phyloP scores from a whole-genome alignment of 306 rosid species.

The Alnus glutinosa region DNA sequence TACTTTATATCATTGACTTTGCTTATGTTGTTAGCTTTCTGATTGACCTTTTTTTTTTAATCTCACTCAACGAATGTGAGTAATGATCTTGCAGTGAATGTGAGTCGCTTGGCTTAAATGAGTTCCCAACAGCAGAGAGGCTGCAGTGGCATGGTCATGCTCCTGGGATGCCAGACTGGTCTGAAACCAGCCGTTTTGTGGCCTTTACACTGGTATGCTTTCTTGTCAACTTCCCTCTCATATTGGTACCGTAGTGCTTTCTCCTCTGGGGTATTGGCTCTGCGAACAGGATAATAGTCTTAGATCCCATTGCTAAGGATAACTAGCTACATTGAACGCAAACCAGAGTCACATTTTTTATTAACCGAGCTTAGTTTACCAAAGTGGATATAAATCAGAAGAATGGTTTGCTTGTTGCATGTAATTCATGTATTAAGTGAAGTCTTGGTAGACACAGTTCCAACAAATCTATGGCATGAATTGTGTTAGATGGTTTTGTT shows the following conservation, averaged over 20 bases:
- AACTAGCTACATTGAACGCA: not conserved
- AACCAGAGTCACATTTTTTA: not conserved
- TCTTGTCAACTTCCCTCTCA: constrained; percentile 19
- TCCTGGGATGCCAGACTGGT: constrained; percentile 88
- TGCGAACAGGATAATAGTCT: not conserved
- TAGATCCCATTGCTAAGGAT: not conserved
- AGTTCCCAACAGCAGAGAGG: constrained; percentile 87
- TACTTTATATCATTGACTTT: not conserved
- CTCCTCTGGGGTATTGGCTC: not conserved
- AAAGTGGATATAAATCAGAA: not conserved
- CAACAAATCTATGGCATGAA: not conserved
- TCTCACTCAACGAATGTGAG: constrained; percentile 13
- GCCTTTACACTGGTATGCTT: constrained; percentile 77
- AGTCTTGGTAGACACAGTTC: not conserved
- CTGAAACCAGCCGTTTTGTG: constrained; percentile 81
- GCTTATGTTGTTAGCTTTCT: constrained; percentile 9
- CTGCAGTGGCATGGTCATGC: constrained; percentile 94
- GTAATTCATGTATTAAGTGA: not conserved
- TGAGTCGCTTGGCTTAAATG: constrained; percentile 76
- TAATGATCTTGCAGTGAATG: constrained; percentile 71
- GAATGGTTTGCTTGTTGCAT: not conserved
- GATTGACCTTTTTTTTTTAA: not conserved
- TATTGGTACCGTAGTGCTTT: not conserved
- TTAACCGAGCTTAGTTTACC: not conserved
- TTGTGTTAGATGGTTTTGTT: not conserved